Base-by-base conservation (phyloP, 1,139 yeast genomes). In the Suhomyces taliae region DNA sequence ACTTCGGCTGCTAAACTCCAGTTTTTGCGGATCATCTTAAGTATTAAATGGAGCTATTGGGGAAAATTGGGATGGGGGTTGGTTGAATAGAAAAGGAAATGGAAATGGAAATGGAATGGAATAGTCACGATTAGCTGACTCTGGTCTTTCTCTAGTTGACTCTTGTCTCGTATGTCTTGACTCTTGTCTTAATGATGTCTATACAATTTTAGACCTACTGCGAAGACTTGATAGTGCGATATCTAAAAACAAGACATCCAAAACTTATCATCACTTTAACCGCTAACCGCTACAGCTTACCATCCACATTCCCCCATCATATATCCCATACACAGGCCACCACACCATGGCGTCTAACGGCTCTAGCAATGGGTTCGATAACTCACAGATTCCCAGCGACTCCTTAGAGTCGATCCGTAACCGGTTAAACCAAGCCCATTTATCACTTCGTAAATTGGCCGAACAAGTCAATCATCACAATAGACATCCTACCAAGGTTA, bases 1-100 rank as follows among this genome's bases (percentile, higher is more conserved):
- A 75, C 61, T 46, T 75, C 79, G 19, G 68, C 67, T 11, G 78
- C 69, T 46, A 75, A 59, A 54, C 76, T 73, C 64, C 73, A 75
- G 55, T 70, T 72, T 36, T 75, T 70, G 45, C 74, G 60, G 29
- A 74, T 74, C 79, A 75, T 74, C 33, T 10, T 9, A 34, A 34
- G 15, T 34, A 34, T 34, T 14, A 37, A 24, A n/a, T n/a, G 19
- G 19, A 36, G 4, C 24, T 19, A 19, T 2, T 6, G 24, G 15
- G 15, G 15, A 2, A 14, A 19, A 19, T 19, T 19, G 24, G 24
- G 3, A 19, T 19, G 24, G 3, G 6, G 6, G 24, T 19, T 19
- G 24, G 24, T 14, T 19, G 24, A 19, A 19, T 19, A 4, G 24
- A 19, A 19, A 19, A 4, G 24, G 15, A 14, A 14, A 14, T 14